phyloP scores from a whole-genome alignment of 2,329 filamentous ascomycete species.

The Lojkania enalia region DNA sequence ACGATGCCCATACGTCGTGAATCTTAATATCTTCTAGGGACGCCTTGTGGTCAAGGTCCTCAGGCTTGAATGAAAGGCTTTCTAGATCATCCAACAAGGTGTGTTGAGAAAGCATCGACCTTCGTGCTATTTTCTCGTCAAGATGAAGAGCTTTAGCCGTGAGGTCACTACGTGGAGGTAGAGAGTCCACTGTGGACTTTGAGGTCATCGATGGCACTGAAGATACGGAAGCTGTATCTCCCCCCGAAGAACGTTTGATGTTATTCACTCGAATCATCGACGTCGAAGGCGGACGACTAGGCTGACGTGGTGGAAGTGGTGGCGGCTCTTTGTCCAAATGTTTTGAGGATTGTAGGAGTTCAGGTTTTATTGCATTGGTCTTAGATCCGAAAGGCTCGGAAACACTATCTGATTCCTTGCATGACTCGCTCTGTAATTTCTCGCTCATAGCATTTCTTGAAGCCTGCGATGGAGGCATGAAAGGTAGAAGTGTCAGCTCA shows the following conservation, averaged over 20 bases:
- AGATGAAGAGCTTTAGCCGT: too few relatives aligned
- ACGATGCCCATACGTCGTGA: conserved; percentile 25
- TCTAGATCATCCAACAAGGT: conserved; percentile 11
- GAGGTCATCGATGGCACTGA: conserved; percentile 13
- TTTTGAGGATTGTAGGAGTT: too few relatives aligned
- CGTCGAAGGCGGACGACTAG: conserved; percentile 13
- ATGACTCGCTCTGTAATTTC: too few relatives aligned
- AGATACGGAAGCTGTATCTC: conserved; percentile 1
- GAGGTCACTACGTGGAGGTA: too few relatives aligned
- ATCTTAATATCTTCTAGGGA: conserved; percentile 22
- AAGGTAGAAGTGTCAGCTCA: conserved; percentile 17
- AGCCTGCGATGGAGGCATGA: conserved; percentile 20
- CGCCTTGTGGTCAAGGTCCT: conserved; percentile 1
- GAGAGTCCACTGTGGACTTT: conserved; percentile 13
- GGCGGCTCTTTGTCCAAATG: conserved; percentile 11
- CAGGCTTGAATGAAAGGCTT: conserved; percentile 1
- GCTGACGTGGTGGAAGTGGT: conserved; percentile 23
- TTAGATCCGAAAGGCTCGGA: too few relatives aligned
- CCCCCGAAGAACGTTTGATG: not conserved
- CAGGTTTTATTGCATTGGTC: too few relatives aligned
- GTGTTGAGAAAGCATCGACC: not conserved
- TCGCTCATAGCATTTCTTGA: too few relatives aligned
- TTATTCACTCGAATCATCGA: too few relatives aligned
- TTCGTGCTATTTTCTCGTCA: too few relatives aligned
- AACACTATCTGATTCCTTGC: too few relatives aligned